Percentiles rank a stretch among this genome's conserved stretches.
phyloP scores from a whole-genome alignment of 192 early-diverging fungal genomes.

The Backusella luteola region DNA sequence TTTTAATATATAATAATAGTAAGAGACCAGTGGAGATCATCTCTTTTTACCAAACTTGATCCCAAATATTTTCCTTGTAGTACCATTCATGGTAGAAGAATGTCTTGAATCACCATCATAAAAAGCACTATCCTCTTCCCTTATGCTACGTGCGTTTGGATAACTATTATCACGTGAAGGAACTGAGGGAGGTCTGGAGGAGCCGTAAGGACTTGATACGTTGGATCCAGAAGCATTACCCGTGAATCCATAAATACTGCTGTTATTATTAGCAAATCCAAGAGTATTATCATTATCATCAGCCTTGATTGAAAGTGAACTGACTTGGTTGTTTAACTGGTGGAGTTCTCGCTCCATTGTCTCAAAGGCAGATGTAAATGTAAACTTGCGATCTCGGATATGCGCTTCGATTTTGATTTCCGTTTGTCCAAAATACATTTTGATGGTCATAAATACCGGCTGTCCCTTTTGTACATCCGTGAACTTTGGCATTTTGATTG shows the following conservation, averaged over 20 bases:
- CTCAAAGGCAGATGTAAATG: constrained; percentile 30
- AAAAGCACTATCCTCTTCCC: not conserved
- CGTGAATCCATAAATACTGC: not conserved
- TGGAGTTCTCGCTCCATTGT: not conserved
- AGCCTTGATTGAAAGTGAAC: not conserved
- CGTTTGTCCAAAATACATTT: constrained; percentile 46
- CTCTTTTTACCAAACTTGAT: constrained; percentile 9
- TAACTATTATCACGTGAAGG: not conserved
- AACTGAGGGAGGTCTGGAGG: constrained; percentile 6
- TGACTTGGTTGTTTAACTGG: not conserved
- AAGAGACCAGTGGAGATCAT: not conserved
- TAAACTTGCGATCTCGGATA: constrained; percentile 38
- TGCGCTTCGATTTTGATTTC: constrained; percentile 35
- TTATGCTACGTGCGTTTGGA: constrained; percentile 1
- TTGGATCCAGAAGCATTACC: constrained; percentile 11
- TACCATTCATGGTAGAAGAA: not conserved
- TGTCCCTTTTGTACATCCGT: constrained; percentile 30
- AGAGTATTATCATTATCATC: not conserved
- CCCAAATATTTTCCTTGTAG: constrained; percentile 11
- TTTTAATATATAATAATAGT: not conserved
- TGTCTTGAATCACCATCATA: constrained; percentile 2
- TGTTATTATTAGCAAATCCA: not conserved
- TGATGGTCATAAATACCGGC: constrained; percentile 39
- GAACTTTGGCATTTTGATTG: constrained; percentile 33
- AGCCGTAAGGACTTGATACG: not conserved